phyloP scores from a whole-genome alignment of 2,329 filamentous ascomycete species.

The Myriangium duriaei region DNA sequence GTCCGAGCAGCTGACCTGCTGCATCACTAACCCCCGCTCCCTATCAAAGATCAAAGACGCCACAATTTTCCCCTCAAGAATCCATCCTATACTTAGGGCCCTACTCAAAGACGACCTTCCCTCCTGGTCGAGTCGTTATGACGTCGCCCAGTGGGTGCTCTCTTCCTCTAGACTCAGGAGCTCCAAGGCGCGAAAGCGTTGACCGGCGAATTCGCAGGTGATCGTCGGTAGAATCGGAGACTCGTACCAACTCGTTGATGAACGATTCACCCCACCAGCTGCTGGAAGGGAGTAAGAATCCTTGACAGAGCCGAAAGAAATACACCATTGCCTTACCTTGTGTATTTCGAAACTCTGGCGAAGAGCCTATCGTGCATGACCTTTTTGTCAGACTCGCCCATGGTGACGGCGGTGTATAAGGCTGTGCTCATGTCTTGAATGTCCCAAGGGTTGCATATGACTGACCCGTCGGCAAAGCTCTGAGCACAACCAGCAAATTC shows the following conservation, averaged over 20 bases:
- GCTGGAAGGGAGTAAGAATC: slow-evolving; percentile 29
- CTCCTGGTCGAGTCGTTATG: background rate
- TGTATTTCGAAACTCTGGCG: slow-evolving; percentile 95
- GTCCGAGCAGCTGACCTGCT: too few relatives aligned
- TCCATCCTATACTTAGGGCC: background rate
- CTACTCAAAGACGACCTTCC: background rate
- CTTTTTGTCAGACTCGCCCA: slow-evolving; percentile 77
- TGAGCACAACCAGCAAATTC: slow-evolving; percentile 95
- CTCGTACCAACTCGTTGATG: slow-evolving; percentile 62
- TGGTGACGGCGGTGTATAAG: slow-evolving; percentile 92
- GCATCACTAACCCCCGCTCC: slow-evolving; percentile 1
- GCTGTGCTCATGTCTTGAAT: slow-evolving; percentile 88
- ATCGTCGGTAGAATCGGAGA: slow-evolving; percentile 40
- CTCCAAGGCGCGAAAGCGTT: background rate
- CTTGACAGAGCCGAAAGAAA: background rate
- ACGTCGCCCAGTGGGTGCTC: background rate
- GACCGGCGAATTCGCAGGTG: slow-evolving; percentile 31
- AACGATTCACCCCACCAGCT: slow-evolving; percentile 96
- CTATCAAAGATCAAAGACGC: too few relatives aligned
- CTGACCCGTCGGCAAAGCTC: slow-evolving; percentile 69
- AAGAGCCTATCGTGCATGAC: slow-evolving; percentile 85
- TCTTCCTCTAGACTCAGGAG: background rate
- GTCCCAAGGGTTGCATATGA: slow-evolving; percentile 98
- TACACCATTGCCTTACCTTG: slow-evolving; percentile 42
- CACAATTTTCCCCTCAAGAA: background rate